Percentiles rank a stretch among this genome's conserved stretches.
Evolutionary conservation across 2,329 filamentous ascomycete genomes (phyloP).

Genomic region (Colletotrichum neosansevieriae): DNA sequence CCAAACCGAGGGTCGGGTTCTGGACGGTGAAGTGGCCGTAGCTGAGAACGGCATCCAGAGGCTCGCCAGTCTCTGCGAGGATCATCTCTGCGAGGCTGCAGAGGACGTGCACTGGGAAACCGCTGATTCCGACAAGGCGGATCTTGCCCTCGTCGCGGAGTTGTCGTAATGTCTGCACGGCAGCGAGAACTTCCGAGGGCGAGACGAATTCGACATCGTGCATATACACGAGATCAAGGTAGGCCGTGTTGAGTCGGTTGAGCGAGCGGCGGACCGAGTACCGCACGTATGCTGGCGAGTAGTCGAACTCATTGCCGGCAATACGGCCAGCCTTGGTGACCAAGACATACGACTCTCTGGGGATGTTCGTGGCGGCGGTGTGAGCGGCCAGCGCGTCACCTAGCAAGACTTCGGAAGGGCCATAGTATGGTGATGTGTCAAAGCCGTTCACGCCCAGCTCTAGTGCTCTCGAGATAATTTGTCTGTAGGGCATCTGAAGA

Average conservation of each 20-base stretch:
- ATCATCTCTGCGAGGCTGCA: conserved; percentile 73
- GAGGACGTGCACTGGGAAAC: conserved; percentile 83
- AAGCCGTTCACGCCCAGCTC: conserved; percentile 37
- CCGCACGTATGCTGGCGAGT: conserved; percentile 47
- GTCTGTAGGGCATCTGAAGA: conserved; percentile 36
- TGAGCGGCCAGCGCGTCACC: conserved; percentile 64
- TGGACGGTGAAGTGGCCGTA: conserved; percentile 38
- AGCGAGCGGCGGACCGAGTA: conserved; percentile 75
- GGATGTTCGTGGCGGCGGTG: conserved; percentile 61
- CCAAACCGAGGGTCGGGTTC: conserved; percentile 62
- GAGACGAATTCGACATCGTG: conserved; percentile 87
- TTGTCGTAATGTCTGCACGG: conserved; percentile 77
- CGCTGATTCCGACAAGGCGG: conserved; percentile 89
- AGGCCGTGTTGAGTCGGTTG: conserved; percentile 71
- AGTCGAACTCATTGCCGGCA: conserved; percentile 35
- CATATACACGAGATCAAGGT: conserved; percentile 83
- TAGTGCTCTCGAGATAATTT: conserved; percentile 34
- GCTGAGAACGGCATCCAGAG: conserved; percentile 29
- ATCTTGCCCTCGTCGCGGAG: conserved; percentile 81
- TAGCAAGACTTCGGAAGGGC: conserved; percentile 36
- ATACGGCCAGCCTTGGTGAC: conserved; percentile 37
- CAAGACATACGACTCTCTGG: conserved; percentile 47
- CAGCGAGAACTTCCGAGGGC: conserved; percentile 71
- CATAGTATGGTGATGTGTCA: conserved; percentile 40
- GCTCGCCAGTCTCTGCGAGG: conserved; percentile 31